phyloP scores from a whole-genome alignment of 2,329 filamentous ascomycete genomes.

The Diaporthe sp. region DNA sequence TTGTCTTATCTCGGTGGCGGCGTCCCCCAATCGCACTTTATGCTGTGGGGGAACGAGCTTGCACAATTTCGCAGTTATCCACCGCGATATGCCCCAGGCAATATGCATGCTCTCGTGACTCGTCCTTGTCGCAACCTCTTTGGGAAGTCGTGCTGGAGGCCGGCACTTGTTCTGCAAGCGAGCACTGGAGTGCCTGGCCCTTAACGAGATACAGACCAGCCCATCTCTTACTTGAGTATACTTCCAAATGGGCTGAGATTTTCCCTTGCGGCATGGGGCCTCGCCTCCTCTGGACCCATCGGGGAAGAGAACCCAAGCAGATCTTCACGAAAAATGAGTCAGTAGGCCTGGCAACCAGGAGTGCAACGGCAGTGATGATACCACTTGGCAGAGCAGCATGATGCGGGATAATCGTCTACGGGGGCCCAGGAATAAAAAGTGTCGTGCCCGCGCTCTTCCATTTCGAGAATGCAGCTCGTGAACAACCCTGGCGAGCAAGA shows the following conservation, averaged over 20 bases:
- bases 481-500: neutral
- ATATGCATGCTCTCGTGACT: neutral
- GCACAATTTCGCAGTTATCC: slow-evolving; percentile 9
- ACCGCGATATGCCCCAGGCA: neutral
- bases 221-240: neutral
- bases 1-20: neutral
- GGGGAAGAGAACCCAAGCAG: slow-evolving; percentile 26
- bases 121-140: neutral
- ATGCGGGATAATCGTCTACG: neutral
- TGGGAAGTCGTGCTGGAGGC: neutral
- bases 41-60: neutral
- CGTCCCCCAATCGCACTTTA: neutral
- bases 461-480: slow-evolving; percentile 30
- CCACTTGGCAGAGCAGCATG: neutral
- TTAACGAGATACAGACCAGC: slow-evolving; percentile 25
- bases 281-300: neutral
- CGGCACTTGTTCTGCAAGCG: neutral
- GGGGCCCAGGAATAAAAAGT: slow-evolving; percentile 18
- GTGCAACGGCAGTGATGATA: slow-evolving; percentile 3
- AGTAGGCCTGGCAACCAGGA: neutral
- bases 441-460: slow-evolving; percentile 27
- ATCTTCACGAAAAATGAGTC: slow-evolving; percentile 9
- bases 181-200: neutral
- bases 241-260: neutral
- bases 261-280: neutral